These are phyloP conservation scores for Lathyrus oleraceus DNA, from an alignment of 306 rosid genomes.

Conservation along the genomic window DNA sequence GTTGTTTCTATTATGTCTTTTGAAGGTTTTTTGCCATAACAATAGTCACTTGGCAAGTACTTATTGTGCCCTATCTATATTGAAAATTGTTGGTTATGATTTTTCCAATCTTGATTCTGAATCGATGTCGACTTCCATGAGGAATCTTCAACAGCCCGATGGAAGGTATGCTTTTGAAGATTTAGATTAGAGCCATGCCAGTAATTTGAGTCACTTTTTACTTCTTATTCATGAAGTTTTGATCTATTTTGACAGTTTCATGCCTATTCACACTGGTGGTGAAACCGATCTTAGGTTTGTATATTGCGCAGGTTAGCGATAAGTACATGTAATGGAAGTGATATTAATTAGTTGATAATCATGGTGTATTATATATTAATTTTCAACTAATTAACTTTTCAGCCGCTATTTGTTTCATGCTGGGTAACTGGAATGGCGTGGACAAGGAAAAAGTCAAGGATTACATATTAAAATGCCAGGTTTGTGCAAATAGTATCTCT, in stretches of 20 bases:
- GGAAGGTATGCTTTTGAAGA: slow-evolving; percentile 66
- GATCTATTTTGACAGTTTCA: slow-evolving; percentile 59
- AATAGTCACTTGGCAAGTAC: slow-evolving; percentile 91
- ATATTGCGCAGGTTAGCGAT: slow-evolving; percentile 85
- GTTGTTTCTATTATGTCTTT: slow-evolving; percentile 8
- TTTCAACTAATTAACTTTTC: slow-evolving; percentile 43
- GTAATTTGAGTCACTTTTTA: slow-evolving; percentile 3
- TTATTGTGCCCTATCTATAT: slow-evolving; percentile 76
- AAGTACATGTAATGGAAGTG: slow-evolving; percentile 1
- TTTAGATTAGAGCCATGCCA: slow-evolving; percentile 12
- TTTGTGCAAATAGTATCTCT: slow-evolving; percentile 42
- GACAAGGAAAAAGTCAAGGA: slow-evolving; percentile 84
- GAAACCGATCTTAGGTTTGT: slow-evolving; percentile 89
- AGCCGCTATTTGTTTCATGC: slow-evolving; percentile 83
- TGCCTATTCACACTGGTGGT: slow-evolving; percentile 80
- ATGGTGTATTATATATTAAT: slow-evolving; percentile 25
- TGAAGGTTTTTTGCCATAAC: slow-evolving; percentile 60
- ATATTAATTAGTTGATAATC: slow-evolving; percentile 5
- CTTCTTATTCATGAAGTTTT: slow-evolving; percentile 24
- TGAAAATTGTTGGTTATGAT: slow-evolving; percentile 76
- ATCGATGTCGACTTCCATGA: slow-evolving; percentile 60
- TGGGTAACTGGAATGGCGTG: slow-evolving; percentile 93
- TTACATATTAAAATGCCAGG: slow-evolving; percentile 87
- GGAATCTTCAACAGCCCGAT: slow-evolving; percentile 94
- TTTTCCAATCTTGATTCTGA: slow-evolving; percentile 59